A percentile compares a stretch with the other conserved stretches of the same genome.
Conservation (phyloP, 148 eudicot genomes). For the Simmondsia chinensis region DNA sequence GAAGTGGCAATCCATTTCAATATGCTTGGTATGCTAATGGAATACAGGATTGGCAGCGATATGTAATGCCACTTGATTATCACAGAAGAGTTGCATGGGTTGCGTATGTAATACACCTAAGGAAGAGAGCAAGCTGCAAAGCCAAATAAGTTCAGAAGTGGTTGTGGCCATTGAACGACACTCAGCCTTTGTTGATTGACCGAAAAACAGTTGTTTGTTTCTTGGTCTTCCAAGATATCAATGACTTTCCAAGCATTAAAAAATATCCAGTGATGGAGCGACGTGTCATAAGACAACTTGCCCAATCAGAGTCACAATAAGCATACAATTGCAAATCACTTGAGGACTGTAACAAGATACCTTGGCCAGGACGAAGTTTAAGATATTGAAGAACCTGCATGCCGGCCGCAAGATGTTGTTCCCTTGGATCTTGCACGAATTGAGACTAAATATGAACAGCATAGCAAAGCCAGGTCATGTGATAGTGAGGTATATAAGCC, state of each 20-base stretch:
- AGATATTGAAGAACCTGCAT: not conserved
- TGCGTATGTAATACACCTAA: not conserved
- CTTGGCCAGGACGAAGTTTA: not conserved
- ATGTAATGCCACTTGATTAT: not conserved
- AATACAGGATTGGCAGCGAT: not conserved
- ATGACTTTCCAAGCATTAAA: not conserved
- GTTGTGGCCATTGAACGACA: not conserved
- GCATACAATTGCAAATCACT: too few relatives aligned
- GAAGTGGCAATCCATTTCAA: constrained; percentile 1
- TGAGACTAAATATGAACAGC: too few relatives aligned
- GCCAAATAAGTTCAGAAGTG: not conserved
- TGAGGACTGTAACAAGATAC: not conserved
- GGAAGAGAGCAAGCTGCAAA: not conserved
- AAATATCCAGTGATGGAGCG: not conserved
- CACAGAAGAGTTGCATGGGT: constrained; percentile 1
- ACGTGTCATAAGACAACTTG: not conserved
- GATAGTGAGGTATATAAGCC: not conserved
- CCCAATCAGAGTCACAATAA: not conserved
- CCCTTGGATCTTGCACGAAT: too few relatives aligned
- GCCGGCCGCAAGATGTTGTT: too few relatives aligned
- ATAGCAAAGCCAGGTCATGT: too few relatives aligned
- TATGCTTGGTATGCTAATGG: not conserved
- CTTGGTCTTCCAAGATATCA: not conserved
- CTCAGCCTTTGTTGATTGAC: not conserved
- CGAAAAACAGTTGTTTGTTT: not conserved